Evolutionary conservation across 177 flowering plant species (phyloP).

Genomic region (Vitis hybrid): DNA sequence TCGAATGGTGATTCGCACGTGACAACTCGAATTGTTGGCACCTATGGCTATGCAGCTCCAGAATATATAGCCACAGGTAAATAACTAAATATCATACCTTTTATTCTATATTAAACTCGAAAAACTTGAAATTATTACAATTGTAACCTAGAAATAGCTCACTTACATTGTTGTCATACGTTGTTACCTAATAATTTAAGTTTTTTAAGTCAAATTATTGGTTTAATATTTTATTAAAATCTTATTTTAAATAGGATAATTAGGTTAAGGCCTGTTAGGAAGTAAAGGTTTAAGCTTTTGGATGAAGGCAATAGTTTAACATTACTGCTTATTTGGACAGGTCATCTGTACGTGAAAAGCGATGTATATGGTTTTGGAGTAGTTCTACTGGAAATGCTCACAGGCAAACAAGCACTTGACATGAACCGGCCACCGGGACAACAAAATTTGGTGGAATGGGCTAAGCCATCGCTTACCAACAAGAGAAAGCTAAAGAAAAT

Average conservation of each 20-base stretch:
- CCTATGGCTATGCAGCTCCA: constrained; percentile 59
- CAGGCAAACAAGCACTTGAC: constrained; percentile 33
- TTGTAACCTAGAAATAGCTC: no score
- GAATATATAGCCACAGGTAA: constrained; percentile 50
- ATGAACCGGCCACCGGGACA: constrained; percentile 12
- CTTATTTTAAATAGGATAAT: no score
- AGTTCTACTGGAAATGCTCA: constrained; percentile 35
- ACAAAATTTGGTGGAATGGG: constrained; percentile 28
- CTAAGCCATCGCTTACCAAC: constrained; percentile 20
- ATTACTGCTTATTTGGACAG: constrained; percentile 10
- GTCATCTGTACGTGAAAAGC: constrained; percentile 41
- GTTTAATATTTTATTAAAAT: no score
- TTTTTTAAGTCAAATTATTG: background rate
- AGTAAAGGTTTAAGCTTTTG: no score
- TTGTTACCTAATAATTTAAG: no score
- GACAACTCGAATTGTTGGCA: constrained; percentile 40
- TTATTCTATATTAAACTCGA: no score
- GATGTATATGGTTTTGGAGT: constrained; percentile 48
- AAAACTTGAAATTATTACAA: no score
- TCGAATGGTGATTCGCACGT: constrained; percentile 40
- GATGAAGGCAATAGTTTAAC: no score
- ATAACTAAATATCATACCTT: background rate
- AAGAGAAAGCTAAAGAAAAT: constrained; percentile 30
- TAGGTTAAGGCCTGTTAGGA: no score
- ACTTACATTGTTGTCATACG: no score